phyloP scores from a whole-genome alignment of 2,329 filamentous ascomycete species.

The Fusarium equiseti region DNA sequence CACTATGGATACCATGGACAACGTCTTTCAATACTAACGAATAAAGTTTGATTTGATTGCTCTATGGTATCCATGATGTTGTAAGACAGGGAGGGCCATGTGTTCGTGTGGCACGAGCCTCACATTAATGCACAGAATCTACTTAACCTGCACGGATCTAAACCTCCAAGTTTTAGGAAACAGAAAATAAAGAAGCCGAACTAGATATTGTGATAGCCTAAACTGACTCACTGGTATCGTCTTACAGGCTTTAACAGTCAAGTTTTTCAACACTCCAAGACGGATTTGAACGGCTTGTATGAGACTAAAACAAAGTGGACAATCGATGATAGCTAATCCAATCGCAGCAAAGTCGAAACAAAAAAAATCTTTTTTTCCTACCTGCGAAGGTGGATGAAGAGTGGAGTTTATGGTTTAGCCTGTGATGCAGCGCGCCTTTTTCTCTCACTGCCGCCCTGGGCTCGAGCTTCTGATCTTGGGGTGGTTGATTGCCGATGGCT shows the following conservation, averaged over 20 bases:
- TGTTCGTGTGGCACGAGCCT: slow-evolving; percentile 35
- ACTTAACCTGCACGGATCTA: neutral
- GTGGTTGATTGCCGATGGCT: slow-evolving; percentile 10
- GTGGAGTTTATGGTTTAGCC: slow-evolving; percentile 35
- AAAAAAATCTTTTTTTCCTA: slow-evolving; percentile 31
- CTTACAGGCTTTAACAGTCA: neutral
- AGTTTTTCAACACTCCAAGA: slow-evolving; percentile 17
- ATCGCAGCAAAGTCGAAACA: slow-evolving; percentile 22
- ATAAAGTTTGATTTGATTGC: neutral
- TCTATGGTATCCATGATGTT: neutral
- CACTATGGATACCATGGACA: neutral
- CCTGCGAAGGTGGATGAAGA: slow-evolving; percentile 34
- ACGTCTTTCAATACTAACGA: neutral
- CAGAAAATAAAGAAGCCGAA: neutral
- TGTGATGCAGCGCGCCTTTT: slow-evolving; percentile 26
- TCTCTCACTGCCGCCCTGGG: slow-evolving; percentile 29
- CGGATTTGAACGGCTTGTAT: slow-evolving; percentile 25
- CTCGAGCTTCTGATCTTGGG: slow-evolving; percentile 27
- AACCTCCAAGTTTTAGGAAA: neutral
- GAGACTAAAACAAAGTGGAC: slow-evolving; percentile 27
- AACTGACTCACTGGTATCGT: neutral
- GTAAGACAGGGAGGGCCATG: slow-evolving; percentile 3
- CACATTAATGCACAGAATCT: slow-evolving; percentile 14
- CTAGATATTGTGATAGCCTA: neutral
- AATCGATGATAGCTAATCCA: slow-evolving; percentile 14